A percentile compares a stretch with the other conserved stretches of the same genome.
Conservation (phyloP, 495 filamentous ascomycete species). For the Glarea lozoyensis region DNA sequence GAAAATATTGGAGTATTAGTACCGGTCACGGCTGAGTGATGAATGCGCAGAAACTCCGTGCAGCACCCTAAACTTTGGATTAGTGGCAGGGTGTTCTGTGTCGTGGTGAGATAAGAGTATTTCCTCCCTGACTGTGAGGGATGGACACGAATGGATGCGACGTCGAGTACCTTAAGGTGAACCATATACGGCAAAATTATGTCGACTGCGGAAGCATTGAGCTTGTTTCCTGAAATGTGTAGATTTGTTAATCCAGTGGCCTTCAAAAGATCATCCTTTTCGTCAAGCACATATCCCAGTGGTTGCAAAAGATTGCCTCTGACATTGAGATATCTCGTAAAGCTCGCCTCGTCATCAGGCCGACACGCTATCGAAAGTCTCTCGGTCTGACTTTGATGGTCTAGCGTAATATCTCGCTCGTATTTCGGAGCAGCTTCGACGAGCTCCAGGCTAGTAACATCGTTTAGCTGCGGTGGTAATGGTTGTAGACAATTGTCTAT, state of each 20-base stretch:
- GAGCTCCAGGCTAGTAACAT: slow-evolving; percentile 1
- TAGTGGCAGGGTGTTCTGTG: neutral
- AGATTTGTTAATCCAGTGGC: slow-evolving; percentile 17
- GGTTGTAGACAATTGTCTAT: neutral
- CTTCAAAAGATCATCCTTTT: slow-evolving; percentile 2
- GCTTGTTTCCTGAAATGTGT: slow-evolving; percentile 13
- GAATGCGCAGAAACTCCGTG: slow-evolving; percentile 13
- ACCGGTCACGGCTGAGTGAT: slow-evolving; percentile 16
- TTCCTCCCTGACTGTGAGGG: neutral
- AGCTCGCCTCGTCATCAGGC: neutral
- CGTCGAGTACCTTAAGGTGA: slow-evolving; percentile 13
- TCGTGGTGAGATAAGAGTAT: neutral
- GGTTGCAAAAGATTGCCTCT: neutral
- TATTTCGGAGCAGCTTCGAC: slow-evolving; percentile 4
- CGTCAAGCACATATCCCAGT: slow-evolving; percentile 1
- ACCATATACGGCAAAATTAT: slow-evolving; percentile 3
- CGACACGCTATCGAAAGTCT: too few relatives aligned
- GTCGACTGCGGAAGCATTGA: slow-evolving; percentile 4
- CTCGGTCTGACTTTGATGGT: neutral
- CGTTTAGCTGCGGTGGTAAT: neutral
- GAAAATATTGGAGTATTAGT: slow-evolving; percentile 6
- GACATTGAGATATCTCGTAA: slow-evolving; percentile 1
- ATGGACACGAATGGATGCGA: slow-evolving; percentile 5
- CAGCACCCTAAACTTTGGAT: neutral
- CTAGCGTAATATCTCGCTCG: neutral